Percentiles rank a stretch among this genome's conserved stretches.
Conservation (phyloP, 306 rosid genomes). For the Leucaena leucocephala region DNA sequence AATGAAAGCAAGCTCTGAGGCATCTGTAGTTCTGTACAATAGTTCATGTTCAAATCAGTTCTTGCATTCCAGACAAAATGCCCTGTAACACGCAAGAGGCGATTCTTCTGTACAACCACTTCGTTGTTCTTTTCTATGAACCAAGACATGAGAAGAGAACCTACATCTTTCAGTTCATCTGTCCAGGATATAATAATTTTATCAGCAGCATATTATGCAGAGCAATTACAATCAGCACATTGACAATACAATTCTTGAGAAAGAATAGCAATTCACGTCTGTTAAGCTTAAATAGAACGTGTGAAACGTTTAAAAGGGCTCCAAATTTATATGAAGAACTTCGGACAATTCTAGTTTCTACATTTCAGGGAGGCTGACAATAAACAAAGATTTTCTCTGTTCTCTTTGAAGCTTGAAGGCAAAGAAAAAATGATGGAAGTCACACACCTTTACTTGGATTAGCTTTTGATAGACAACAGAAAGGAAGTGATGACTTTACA, state of each 20-base stretch:
- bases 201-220: slow-evolving; percentile 30
- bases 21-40: background rate
- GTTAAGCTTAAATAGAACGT: background rate
- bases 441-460: slow-evolving; percentile 5
- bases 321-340: slow-evolving; percentile 24
- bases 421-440: background rate
- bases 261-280: slow-evolving; percentile 33
- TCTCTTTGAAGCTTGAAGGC: slow-evolving; percentile 60
- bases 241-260: slow-evolving; percentile 16
- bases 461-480: slow-evolving; percentile 18
- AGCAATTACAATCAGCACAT: background rate
- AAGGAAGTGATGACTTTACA: slow-evolving; percentile 10
- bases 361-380: slow-evolving; percentile 42
- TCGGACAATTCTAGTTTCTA: slow-evolving; percentile 34
- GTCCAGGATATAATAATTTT: slow-evolving; percentile 10
- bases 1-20: background rate
- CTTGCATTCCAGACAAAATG: background rate
- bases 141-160: slow-evolving; percentile 27
- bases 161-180: background rate
- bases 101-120: slow-evolving; percentile 11
- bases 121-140: background rate
- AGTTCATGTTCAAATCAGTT: background rate
- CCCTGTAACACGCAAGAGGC: background rate
- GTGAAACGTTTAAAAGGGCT: slow-evolving; percentile 21
- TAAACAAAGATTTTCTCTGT: slow-evolving; percentile 41